Percentiles rank a stretch among this genome's conserved stretches.
Evolutionary conservation across 2,329 filamentous ascomycete species (phyloP).

Genomic region (Pleoardoris graminearum): DNA sequence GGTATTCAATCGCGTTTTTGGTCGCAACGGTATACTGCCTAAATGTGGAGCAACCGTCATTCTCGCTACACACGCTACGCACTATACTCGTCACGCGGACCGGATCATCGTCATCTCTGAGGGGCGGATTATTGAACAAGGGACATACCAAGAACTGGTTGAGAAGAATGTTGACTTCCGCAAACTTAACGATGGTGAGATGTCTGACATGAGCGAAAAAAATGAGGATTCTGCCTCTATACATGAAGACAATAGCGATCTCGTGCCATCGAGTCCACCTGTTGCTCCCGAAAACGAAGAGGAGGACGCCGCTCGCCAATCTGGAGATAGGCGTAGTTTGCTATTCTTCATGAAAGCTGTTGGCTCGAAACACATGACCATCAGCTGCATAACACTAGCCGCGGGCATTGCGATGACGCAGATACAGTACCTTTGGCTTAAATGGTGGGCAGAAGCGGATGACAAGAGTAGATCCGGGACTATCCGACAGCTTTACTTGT

Average conservation of each 20-base stretch:
- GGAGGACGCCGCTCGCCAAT: conserved; percentile 10
- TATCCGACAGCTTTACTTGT: conserved; percentile 13
- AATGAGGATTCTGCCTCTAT: not conserved
- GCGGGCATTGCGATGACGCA: conserved; percentile 9
- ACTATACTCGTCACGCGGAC: conserved; percentile 15
- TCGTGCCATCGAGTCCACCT: not conserved
- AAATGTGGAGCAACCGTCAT: conserved; percentile 25
- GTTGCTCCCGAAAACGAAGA: not conserved
- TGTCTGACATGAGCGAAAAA: not conserved
- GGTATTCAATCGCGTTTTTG: conserved; percentile 51
- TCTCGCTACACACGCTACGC: conserved; percentile 17
- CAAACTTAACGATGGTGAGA: conserved; percentile 2
- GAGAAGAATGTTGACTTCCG: conserved; percentile 10
- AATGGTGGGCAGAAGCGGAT: conserved; percentile 19
- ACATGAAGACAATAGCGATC: not conserved
- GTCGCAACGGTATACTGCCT: conserved; percentile 47
- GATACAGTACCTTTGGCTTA: conserved; percentile 18
- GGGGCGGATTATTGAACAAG: conserved; percentile 11
- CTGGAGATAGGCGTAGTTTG: conserved; percentile 17
- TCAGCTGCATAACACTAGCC: conserved; percentile 10
- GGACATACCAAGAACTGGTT: conserved; percentile 13
- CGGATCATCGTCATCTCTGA: conserved; percentile 13
- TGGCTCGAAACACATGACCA: conserved; percentile 10
- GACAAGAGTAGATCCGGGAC: conserved; percentile 9
- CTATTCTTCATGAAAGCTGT: conserved; percentile 14